A percentile compares a stretch with the other conserved stretches of the same genome.
Evolutionary conservation across 163 green algal species (phyloP).

Genomic region (Chlamydomonas reinhardtii): DNA sequence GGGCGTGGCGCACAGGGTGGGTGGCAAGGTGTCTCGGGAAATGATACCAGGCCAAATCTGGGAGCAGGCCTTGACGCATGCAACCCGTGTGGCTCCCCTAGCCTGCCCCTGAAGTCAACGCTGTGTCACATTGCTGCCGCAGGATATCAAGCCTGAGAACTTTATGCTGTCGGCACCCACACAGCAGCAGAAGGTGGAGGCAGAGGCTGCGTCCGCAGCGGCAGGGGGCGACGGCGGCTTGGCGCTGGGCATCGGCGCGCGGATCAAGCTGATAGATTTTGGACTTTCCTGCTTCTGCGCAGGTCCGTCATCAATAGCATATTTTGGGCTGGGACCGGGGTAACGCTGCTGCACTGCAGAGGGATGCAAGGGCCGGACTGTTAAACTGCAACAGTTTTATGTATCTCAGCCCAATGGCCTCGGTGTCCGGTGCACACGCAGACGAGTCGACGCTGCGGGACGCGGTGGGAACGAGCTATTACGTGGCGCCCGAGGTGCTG

Average conservation of each 20-base stretch:
- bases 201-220: background rate
- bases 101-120: too few relatives aligned
- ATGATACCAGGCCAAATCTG: too few relatives aligned
- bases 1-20: constrained; percentile 79
- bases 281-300: constrained; percentile 87
- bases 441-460: constrained; percentile 68
- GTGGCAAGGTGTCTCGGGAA: background rate
- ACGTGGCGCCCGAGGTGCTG: constrained; percentile 92
- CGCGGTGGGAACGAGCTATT: constrained; percentile 93
- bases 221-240: too few relatives aligned
- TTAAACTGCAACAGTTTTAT: too few relatives aligned
- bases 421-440: too few relatives aligned
- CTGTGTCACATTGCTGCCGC: background rate
- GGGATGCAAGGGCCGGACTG: background rate
- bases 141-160: constrained; percentile 89
- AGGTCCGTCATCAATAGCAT: background rate
- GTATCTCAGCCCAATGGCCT: too few relatives aligned
- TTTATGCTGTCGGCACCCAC: constrained; percentile 65
- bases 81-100: too few relatives aligned
- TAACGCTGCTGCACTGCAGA: background rate
- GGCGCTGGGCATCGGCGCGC: background rate
- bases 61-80: too few relatives aligned
- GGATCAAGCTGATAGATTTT: constrained; percentile 93
- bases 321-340: background rate
- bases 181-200: background rate